Evolutionary conservation across 129 eudicot genomes (phyloP), one percentile per base, ranked within the genome.

Genomic region (Glebionis coronaria): DNA sequence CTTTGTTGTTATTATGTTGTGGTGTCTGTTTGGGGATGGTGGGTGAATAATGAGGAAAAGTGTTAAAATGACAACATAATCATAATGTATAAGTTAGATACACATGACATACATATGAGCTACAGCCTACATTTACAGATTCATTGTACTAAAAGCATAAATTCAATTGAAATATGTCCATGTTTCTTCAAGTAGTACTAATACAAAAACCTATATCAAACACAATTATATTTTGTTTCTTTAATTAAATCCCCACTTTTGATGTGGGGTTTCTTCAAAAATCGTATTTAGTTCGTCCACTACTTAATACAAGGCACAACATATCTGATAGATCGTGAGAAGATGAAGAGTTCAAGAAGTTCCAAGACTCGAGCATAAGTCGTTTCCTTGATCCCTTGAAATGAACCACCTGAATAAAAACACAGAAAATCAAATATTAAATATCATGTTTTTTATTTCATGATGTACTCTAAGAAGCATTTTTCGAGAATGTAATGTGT

Each of bases 321-420:
- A 81, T 90, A 68, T 90, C 97, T 25, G 91, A 65, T 19, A 84
- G 54, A 77, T 78, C 78, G n/a, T 61, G 70, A 44, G 86, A 76
- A 52, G 86, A 63, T 7, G 86, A 54, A 2, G 95, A 84, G 71
- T 73, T 81, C 68, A 74, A 78, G 76, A 79, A 91, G 79, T 84
- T 84, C 97, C 97, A 90, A 65, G 97, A 73, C 79, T 90, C 97
- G 27, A 90, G 90, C 97, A 90, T 90, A 19, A 87, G 91, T 1
- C 95, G 85, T 71, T 90, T 90, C 68, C 95, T 84, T 3, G 94
- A 89, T 71, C 97, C 97, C 81, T 89, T 90, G 70, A 86, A 86
- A 80, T 86, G 95, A 61, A 90, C 95, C 49, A 90, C 97, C 97
- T 86, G 78, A 20, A 70, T 55, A 50, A 35, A 35, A 35, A 35